Evolutionary conservation across 805 yeast genomes (phyloP), one percentile per base, ranked within the genome.

Genomic region (Osmozyma mogii): DNA sequence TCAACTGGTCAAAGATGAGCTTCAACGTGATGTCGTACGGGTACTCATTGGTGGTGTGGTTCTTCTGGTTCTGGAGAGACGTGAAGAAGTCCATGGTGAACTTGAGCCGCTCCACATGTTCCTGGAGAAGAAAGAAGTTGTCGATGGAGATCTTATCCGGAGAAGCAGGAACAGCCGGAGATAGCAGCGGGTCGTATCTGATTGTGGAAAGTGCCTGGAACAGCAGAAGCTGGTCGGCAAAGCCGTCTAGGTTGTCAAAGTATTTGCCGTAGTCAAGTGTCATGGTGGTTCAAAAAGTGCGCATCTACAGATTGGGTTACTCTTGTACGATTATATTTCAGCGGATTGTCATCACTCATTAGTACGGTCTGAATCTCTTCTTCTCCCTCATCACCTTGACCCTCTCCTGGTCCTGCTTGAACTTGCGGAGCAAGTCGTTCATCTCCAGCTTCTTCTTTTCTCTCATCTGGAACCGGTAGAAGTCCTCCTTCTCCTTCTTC

Each of bases 381-480:
- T 74, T 80, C 41, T 82, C 87, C 52, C 72, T 84, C 78, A 92
- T 76, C 37, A 69, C 57, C 43, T 71, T 72, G 30, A 92, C 83
- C 54, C 78, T 78, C 44, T 79, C 89, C 61, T 92, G 96, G 56
- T 92, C 99, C 37, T 76, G 77, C 54, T 84, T 85, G 61, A 88
- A 92, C 52, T 87, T 84, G 34, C 57, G 65, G 50, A 92, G 65
- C 49, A 92, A 64, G 31, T 84, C 87, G 50, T 84, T 84, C 84
- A 92, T 85, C 56, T 89, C 95, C 39, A 70, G 74, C 65, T 92
- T 92, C 70, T 88, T 89, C 49, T 75, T 72, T 54, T 92, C 95
- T 57, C 99, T 78, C 43, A 92, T 73, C 63, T 92, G 99, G 74
- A 88, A 92, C 47, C 95, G 70, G 65, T 92, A 92, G 65, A 92